These are phyloP conservation scores for Cytospora piceicola DNA, from an alignment of 2,329 filamentous ascomycete species.

Conservation along the genomic window DNA sequence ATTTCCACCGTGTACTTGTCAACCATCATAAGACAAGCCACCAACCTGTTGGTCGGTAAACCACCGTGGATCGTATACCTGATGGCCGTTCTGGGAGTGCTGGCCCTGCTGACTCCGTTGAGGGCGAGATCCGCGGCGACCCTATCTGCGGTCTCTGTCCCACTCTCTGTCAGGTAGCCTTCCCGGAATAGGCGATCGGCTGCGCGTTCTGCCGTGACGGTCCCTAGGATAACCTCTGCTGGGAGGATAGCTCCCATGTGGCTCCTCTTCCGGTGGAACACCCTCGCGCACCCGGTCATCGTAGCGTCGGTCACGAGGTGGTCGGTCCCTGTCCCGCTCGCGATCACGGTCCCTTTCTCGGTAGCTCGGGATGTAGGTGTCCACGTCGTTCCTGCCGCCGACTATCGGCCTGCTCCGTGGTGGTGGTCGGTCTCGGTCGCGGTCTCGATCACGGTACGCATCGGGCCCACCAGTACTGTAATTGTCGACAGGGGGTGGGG, in stretches of 20 bases:
- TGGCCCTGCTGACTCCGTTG: constrained; percentile 41
- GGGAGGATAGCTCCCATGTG: background rate
- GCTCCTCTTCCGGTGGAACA: background rate
- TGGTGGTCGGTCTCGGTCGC: constrained; percentile 40
- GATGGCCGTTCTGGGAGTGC: no score
- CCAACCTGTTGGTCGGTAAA: background rate
- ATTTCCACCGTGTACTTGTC: background rate
- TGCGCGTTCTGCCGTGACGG: constrained; percentile 20
- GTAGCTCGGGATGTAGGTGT: constrained; percentile 57
- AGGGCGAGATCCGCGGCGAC: constrained; percentile 42
- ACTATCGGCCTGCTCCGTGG: constrained; percentile 34
- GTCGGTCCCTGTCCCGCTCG: constrained; percentile 39
- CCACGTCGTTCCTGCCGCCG: constrained; percentile 41
- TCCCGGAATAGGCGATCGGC: constrained; percentile 23
- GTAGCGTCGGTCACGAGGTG: constrained; percentile 27
- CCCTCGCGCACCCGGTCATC: background rate
- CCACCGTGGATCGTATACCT: background rate
- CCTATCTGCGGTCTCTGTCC: constrained; percentile 38
- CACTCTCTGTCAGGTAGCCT: constrained; percentile 26
- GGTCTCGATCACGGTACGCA: constrained; percentile 33
- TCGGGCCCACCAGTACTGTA: constrained; percentile 41
- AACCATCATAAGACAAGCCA: background rate
- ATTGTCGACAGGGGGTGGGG: constrained; percentile 50
- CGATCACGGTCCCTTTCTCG: constrained; percentile 44
- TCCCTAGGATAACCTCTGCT: background rate